A percentile compares a stretch with the other conserved stretches of the same genome.
phyloP scores from a whole-genome alignment of 257 asterid genomes.

The Echites panduratus region DNA sequence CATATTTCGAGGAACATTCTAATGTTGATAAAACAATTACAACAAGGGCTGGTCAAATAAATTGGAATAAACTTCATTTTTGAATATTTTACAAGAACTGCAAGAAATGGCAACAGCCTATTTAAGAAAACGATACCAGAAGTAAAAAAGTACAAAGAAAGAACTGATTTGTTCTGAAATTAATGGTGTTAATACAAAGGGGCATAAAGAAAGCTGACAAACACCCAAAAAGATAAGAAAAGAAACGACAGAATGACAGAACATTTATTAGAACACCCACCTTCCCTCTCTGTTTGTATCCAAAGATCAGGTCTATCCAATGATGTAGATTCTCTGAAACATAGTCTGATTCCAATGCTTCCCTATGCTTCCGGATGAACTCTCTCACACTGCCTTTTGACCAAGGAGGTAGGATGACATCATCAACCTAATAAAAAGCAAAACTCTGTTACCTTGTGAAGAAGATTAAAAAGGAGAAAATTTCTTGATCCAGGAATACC shows the following conservation, averaged over 20 bases:
- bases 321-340: constrained; percentile 96
- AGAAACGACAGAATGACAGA: not conserved
- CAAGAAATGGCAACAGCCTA: not conserved
- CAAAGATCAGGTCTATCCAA: constrained; percentile 99
- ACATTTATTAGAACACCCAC: constrained; percentile 35
- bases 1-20: not conserved
- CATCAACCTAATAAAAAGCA: constrained; percentile 70
- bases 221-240: not conserved
- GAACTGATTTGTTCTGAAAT: not conserved
- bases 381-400: constrained; percentile 88
- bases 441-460: constrained; percentile 5
- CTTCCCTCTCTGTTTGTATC: constrained; percentile 94
- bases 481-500: not conserved
- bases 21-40: not conserved
- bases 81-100: not conserved
- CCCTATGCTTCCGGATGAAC: constrained; percentile 90
- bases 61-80: not conserved
- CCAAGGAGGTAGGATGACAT: constrained; percentile 93
- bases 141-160: not conserved
- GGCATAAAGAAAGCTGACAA: not conserved
- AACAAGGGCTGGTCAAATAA: not conserved
- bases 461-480: not conserved
- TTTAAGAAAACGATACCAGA: constrained; percentile 1
- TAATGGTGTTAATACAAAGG: not conserved
- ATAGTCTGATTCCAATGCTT: constrained; percentile 96